These are phyloP conservation scores for Termitomyces sp. DNA, from an alignment of 768 basidiomycete genomes.

Conservation along the genomic window DNA sequence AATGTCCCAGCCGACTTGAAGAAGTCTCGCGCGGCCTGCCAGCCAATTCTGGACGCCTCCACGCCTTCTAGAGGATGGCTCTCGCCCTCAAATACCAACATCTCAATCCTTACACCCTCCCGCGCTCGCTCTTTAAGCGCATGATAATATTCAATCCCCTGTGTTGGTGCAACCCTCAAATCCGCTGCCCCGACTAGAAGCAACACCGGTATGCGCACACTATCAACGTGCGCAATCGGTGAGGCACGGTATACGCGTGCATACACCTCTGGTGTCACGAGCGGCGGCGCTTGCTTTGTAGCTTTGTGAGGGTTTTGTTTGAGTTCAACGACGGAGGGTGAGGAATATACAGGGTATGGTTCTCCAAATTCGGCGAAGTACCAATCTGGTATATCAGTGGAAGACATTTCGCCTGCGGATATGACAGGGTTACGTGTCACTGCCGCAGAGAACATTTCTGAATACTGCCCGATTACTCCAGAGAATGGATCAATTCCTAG, in stretches of 20 bases:
- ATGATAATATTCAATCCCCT: slow-evolving; percentile 62
- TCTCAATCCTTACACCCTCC: slow-evolving; percentile 31
- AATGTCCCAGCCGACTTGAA: slow-evolving; percentile 22
- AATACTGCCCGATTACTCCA: slow-evolving; percentile 59
- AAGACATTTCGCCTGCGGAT: slow-evolving; percentile 47
- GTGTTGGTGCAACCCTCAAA: slow-evolving; percentile 55
- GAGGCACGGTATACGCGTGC: slow-evolving; percentile 41
- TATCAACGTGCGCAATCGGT: slow-evolving; percentile 49
- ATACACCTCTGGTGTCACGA: slow-evolving; percentile 43
- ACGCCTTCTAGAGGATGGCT: slow-evolving; percentile 62
- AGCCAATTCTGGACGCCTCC: slow-evolving; percentile 48
- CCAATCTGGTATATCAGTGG: slow-evolving; percentile 72
- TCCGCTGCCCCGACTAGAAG: slow-evolving; percentile 59
- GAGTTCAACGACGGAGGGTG: slow-evolving; percentile 15
- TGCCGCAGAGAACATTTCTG: slow-evolving; percentile 56
- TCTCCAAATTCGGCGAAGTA: slow-evolving; percentile 44
- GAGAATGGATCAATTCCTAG: neutral
- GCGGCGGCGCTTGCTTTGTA: slow-evolving; percentile 15
- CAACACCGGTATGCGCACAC: slow-evolving; percentile 48
- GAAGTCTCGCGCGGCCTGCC: slow-evolving; percentile 49
- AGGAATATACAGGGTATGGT: slow-evolving; percentile 31
- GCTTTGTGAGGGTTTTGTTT: neutral
- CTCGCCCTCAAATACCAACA: slow-evolving; percentile 59
- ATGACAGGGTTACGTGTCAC: slow-evolving; percentile 69
- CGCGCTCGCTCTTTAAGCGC: slow-evolving; percentile 43